phyloP scores from a whole-genome alignment of 148 eudicot species.

The Arbutus unedo region DNA sequence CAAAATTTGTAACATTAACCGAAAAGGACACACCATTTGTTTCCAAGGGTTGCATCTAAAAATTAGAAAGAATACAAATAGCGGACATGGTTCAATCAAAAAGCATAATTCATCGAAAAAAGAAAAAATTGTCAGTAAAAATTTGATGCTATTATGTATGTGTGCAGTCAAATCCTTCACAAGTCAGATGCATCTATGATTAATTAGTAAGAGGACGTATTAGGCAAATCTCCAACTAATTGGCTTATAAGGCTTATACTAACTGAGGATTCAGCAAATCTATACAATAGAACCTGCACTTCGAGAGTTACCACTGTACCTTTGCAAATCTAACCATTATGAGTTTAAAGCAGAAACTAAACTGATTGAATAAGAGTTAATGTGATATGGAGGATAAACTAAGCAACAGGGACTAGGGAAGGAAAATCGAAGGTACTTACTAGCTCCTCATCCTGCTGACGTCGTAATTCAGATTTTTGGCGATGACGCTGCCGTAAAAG shows the following conservation, averaged over 20 bases:
- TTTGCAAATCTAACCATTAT: background rate
- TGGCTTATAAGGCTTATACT: background rate
- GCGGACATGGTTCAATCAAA: background rate
- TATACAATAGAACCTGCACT: background rate
- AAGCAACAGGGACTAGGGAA: background rate
- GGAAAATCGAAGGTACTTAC: conserved; percentile 39
- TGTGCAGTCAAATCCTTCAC: background rate
- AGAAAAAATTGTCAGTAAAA: background rate
- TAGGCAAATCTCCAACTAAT: background rate
- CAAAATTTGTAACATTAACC: background rate
- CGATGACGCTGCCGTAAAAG: conserved; percentile 67
- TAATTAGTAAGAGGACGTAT: background rate
- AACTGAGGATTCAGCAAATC: background rate
- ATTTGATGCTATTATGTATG: background rate
- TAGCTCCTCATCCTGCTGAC: conserved; percentile 65
- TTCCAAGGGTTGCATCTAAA: background rate
- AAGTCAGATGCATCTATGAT: background rate
- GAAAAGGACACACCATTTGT: background rate
- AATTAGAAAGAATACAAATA: background rate
- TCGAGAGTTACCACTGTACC: background rate
- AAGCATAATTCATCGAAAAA: background rate
- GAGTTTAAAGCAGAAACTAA: background rate
- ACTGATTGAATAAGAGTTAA: background rate
- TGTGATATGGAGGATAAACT: background rate
- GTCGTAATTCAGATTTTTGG: conserved; percentile 56